A percentile compares a stretch with the other conserved stretches of the same genome.
Conservation (phyloP, 306 rosid species). For the Luffa aegyptiaca region DNA sequence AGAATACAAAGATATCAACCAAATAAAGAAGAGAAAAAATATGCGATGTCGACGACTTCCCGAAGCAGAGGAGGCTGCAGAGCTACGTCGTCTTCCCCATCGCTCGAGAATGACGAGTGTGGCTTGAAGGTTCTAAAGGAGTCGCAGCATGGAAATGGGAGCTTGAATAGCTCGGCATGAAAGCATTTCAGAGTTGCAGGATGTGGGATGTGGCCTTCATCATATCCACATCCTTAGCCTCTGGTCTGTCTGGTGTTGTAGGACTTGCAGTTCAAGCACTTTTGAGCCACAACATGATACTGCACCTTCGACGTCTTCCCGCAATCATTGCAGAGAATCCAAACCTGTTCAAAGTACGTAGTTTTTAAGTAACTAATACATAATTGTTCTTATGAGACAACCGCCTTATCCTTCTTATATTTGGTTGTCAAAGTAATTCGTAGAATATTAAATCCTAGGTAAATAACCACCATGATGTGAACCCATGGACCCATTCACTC, state of each 20-base stretch:
- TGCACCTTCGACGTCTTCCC: constrained; percentile 46
- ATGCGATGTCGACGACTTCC: neutral
- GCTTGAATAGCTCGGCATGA: neutral
- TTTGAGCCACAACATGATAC: constrained; percentile 69
- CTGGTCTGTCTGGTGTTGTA: constrained; percentile 75
- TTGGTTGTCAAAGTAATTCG: too few species aligned
- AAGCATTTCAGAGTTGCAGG: neutral
- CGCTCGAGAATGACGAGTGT: neutral
- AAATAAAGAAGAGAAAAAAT: neutral
- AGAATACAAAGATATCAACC: neutral
- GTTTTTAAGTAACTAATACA: neutral
- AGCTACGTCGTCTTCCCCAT: neutral
- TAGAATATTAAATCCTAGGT: too few species aligned
- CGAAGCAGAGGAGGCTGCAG: neutral
- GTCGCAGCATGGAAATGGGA: neutral
- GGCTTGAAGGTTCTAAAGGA: neutral
- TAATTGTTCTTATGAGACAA: too few species aligned
- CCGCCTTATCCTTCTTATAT: too few species aligned
- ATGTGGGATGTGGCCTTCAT: neutral
- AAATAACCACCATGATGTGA: too few species aligned
- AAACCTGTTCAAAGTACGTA: constrained; percentile 27
- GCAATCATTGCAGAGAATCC: constrained; percentile 89
- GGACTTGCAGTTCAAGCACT: constrained; percentile 68
- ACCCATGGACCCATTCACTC: too few species aligned
- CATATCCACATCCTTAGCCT: constrained; percentile 29